Evolutionary conservation across 495 filamentous ascomycete species (phyloP).

Genomic region (Antarctomyces pellizariae): DNA sequence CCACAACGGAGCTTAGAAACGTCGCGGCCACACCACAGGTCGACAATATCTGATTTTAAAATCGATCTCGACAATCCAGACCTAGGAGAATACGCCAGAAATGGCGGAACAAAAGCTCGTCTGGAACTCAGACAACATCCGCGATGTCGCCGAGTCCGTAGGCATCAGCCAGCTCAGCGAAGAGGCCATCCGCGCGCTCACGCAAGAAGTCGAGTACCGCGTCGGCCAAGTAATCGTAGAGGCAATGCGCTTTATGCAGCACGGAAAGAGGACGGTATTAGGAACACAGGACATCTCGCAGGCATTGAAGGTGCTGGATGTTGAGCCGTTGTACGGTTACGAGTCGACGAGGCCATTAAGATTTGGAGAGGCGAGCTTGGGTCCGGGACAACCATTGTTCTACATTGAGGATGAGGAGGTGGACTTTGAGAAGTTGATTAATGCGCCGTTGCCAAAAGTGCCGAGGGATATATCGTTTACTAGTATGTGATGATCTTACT

Average conservation of each 20-base stretch:
- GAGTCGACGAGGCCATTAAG: constrained; percentile 65
- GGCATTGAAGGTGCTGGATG: constrained; percentile 63
- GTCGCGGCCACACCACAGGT: no score
- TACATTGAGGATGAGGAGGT: constrained; percentile 98
- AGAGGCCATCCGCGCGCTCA: constrained; percentile 60
- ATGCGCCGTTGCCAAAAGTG: constrained; percentile 81
- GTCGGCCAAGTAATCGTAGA: constrained; percentile 81
- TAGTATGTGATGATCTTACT: constrained; percentile 23
- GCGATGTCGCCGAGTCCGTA: constrained; percentile 85
- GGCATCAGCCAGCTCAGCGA: constrained; percentile 59
- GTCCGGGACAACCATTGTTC: constrained; percentile 84
- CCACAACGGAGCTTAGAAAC: no score
- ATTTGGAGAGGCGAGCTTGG: constrained; percentile 83
- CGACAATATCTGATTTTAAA: no score
- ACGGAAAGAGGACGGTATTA: constrained; percentile 57
- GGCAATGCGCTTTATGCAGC: constrained; percentile 85
- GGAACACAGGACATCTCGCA: constrained; percentile 69
- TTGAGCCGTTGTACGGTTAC: constrained; percentile 90
- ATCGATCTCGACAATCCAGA: constrained; percentile 5
- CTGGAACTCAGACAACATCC: constrained; percentile 92
- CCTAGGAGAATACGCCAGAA: background rate
- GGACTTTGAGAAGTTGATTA: constrained; percentile 96
- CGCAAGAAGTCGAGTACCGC: constrained; percentile 87
- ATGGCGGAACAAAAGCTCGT: constrained; percentile 22
- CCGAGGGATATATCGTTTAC: constrained; percentile 85